Conservation (phyloP, 1,284 basidiomycete genomes). For the Heterobasidion annosum region DNA sequence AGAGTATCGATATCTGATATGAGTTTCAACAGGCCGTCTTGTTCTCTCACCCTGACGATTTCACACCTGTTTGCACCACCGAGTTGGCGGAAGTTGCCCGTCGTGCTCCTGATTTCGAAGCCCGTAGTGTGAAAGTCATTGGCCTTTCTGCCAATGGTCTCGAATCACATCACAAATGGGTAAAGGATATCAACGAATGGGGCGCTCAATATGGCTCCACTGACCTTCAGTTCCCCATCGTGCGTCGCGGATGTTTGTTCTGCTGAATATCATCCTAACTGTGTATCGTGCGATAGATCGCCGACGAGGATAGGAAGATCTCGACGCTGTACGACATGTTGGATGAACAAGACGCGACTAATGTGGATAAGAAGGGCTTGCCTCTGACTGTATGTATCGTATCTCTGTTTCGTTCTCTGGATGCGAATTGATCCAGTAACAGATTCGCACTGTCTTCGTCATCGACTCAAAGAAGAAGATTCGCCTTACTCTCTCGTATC, state of each 20-base stretch:
- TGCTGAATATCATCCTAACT: slow-evolving; percentile 4
- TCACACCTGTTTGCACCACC: slow-evolving; percentile 87
- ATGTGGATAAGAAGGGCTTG: slow-evolving; percentile 86
- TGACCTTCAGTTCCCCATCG: slow-evolving; percentile 86
- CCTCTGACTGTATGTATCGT: slow-evolving; percentile 61
- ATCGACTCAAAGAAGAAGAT: slow-evolving; percentile 91
- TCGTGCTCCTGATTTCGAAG: slow-evolving; percentile 75
- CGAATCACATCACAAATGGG: slow-evolving; percentile 82
- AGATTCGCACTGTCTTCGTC: slow-evolving; percentile 94
- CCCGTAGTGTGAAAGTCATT: slow-evolving; percentile 89
- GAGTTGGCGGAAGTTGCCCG: slow-evolving; percentile 95
- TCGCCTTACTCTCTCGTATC: slow-evolving; percentile 86
- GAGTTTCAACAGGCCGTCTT: slow-evolving; percentile 51
- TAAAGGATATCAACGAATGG: slow-evolving; percentile 85
- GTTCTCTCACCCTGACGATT: slow-evolving; percentile 91
- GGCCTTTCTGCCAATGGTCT: slow-evolving; percentile 93
- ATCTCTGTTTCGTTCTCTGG: not conserved
- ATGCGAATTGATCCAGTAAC: slow-evolving; percentile 9
- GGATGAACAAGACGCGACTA: slow-evolving; percentile 90
- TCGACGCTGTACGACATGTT: slow-evolving; percentile 92
- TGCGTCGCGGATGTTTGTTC: slow-evolving; percentile 25
- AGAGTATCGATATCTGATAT: no score
- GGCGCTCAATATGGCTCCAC: slow-evolving; percentile 40
- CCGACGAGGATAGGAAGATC: slow-evolving; percentile 83
- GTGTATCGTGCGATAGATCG: slow-evolving; percentile 52